Base-by-base conservation (phyloP, 441 rosid species). In the Cnidoscolus chayamansa region DNA sequence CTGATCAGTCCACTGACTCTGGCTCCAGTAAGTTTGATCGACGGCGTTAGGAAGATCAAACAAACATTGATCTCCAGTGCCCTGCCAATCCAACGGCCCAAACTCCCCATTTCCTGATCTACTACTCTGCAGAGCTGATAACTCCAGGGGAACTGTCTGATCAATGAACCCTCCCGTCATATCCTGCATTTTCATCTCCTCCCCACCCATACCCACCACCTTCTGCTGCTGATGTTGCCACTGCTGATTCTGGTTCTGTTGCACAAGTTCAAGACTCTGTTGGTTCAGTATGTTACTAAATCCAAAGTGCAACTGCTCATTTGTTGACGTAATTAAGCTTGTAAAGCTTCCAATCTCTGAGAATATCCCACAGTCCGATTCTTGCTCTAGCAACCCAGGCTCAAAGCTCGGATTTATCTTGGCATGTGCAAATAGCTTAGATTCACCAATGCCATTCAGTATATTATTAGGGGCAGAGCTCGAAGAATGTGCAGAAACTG, bases 11-110 rank as follows among this genome's bases (percentile, higher is more conserved):
- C 95, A 93, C 71, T 87, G 98, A 76, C 78, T 84, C 63, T 86
- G 95, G 79, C 84, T 83, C 98, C 97, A 93, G 86, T 87, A 90
- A 6, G 87, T 76, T 71, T 87, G 97, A 86, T 90, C 98, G 71
- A 80, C 86, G 68, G 80, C n/a, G 80, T 40, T 76, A 0, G 92
- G 83, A 66, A 90, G 85, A 87, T 89, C 93, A 76, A 88, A 85
- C 63, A 90, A 76, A 48, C 76, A 80, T 45, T 86, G 94, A 82
- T 85, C 91, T 47, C 81, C 93, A 7, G 51, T 64, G 15, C 77
- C 86, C 47, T 85, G 92, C 95, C 95, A 90, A 83, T 93, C 98
- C 86, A 90, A 74, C 79, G 85, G 68, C 35, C 88, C 96, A 74
- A 86, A 89, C 45, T 84, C 87, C 70, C 73, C 87, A 67, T 73